Evolutionary conservation across 352 stramenopile genomes (phyloP), one percentile per base, ranked within the genome.

Genomic region (Thraustochytrium sp.): DNA sequence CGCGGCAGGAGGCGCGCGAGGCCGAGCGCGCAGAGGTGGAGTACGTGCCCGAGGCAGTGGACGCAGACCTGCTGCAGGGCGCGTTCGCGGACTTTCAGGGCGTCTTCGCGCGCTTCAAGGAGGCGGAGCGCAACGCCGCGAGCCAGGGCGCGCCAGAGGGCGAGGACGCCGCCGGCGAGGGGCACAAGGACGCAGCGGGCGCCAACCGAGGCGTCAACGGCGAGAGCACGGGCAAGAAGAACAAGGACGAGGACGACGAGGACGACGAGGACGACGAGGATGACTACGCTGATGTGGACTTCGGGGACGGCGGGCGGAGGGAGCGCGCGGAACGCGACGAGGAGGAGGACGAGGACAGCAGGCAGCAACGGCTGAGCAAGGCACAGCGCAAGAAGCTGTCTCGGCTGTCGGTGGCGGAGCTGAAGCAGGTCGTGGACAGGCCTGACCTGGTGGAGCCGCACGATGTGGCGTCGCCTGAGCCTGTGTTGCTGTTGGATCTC

Each of bases 401-500:
- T 55, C 91, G 96, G 2, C 89, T 98, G 3, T 95, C 92, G 36
- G 93, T 99, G 4, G 95, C 97, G 0, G 92, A 98, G 87, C 89
- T 99, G 13, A 99, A 99, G 89, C 92, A 97, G 85, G 87, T 97
- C n/a, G 89, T 91, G 8, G 77, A 87, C 42, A 92, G 92, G 84
- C 93, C 95, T 0, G 94, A 98, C 85, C 91, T 98, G 16, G 96
- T 99, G 3, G 96, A 99, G 87, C 90, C 91, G 31, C 95, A 99
- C 87, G 97, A 99, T 88, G 91, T 98, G 46, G 98, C 95, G 38
- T 94, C 96, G 3, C 88, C 91, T 2, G 96, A 99, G 88, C 96
- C 96, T 29, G 89, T 93, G 11, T 93, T 99, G 78, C 87, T 99
- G 26, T 92, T 98, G 74, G 94, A 94, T 82, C 88, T 99, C 0